phyloP scores from a whole-genome alignment of 352 stramenopile species.

The Phytopythium aichiense region DNA sequence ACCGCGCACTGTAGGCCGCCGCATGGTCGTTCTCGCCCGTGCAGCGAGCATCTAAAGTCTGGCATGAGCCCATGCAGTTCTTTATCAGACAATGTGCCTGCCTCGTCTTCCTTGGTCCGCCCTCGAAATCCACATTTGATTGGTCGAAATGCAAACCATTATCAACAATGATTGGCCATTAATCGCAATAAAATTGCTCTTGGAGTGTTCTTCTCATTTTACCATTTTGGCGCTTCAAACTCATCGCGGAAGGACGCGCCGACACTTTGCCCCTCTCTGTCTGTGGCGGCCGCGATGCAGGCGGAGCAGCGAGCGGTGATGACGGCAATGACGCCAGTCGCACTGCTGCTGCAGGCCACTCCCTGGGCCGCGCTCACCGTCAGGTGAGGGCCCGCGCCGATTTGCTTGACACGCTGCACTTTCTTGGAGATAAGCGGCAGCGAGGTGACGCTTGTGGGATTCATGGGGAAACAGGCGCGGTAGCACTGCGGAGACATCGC shows the following conservation, averaged over 20 bases:
- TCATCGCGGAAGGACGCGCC: not conserved
- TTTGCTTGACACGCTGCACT: not conserved
- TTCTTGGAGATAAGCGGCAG: not conserved
- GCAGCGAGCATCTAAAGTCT: not conserved
- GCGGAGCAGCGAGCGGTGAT: constrained; percentile 4
- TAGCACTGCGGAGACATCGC: constrained; percentile 39
- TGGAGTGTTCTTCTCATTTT: constrained; percentile 5
- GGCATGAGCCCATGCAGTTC: not conserved
- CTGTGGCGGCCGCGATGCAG: not conserved
- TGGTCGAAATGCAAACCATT: constrained; percentile 16
- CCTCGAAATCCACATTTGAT: constrained; percentile 14
- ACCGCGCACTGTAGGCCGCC: constrained; percentile 30
- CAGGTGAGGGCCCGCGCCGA: constrained; percentile 13
- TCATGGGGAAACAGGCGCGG: constrained; percentile 25
- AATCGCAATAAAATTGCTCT: too few relatives aligned
- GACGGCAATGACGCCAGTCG: constrained; percentile 20
- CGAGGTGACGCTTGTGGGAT: not conserved
- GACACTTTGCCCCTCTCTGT: too few relatives aligned
- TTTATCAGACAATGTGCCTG: too few relatives aligned
- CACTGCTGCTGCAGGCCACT: constrained; percentile 52
- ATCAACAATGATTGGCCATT: too few relatives aligned
- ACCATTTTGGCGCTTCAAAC: not conserved
- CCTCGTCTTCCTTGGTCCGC: constrained; percentile 3
- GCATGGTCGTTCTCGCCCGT: not conserved
- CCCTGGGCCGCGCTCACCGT: constrained; percentile 48